These are phyloP conservation scores for Colletotrichum sp. DNA, from an alignment of 2,329 filamentous ascomycete genomes.

Conservation along the genomic window DNA sequence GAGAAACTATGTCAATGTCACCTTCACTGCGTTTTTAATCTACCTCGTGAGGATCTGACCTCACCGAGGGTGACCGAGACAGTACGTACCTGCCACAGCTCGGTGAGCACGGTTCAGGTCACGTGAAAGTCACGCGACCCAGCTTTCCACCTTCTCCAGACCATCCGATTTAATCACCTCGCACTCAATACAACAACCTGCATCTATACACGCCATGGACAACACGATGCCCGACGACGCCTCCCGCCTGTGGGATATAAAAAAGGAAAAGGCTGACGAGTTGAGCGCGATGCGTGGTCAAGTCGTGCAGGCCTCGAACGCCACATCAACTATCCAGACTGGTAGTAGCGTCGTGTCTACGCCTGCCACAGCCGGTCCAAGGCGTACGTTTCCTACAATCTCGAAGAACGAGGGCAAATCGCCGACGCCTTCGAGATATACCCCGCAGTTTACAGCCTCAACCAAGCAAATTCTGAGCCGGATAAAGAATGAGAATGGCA, in stretches of 20 bases:
- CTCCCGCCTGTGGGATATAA: background rate
- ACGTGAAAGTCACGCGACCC: slow-evolving; percentile 8
- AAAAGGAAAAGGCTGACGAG: background rate
- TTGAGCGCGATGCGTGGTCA: background rate
- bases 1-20: too few species aligned
- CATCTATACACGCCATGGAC: background rate
- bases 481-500: slow-evolving; percentile 20
- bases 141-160: background rate
- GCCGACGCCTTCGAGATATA: slow-evolving; percentile 24
- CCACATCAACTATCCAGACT: background rate
- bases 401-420: background rate
- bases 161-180: background rate
- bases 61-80: background rate
- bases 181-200: rapidly evolving
- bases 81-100: background rate
- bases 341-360: background rate
- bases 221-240: background rate
- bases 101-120: background rate
- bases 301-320: background rate
- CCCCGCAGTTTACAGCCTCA: slow-evolving; percentile 33
- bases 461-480: slow-evolving; percentile 31
- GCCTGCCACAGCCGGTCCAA: background rate
- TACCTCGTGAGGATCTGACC: background rate
- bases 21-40: too few species aligned
- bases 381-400: background rate